Evolutionary conservation across 208 protist genomes (phyloP).

Genomic region (Leishmania lainsoni): DNA sequence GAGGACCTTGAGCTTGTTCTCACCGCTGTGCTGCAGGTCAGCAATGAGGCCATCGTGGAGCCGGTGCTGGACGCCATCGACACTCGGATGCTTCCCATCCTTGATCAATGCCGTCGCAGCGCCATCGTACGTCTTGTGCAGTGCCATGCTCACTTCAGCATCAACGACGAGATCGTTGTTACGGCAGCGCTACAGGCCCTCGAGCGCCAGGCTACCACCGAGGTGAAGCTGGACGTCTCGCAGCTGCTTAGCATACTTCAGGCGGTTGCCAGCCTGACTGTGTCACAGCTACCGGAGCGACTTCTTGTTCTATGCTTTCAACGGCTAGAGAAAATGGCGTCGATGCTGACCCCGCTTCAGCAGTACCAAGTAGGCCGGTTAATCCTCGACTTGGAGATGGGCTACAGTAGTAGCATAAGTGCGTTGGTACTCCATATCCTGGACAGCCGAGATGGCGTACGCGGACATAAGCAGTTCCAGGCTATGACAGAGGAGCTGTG

Average conservation of each 20-base stretch:
- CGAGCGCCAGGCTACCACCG: slow-evolving; percentile 54
- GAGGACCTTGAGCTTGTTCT: slow-evolving; percentile 86
- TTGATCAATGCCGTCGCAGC: slow-evolving; percentile 74
- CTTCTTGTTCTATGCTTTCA: slow-evolving; percentile 61
- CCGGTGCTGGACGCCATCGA: slow-evolving; percentile 74
- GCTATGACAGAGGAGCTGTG: slow-evolving; percentile 69
- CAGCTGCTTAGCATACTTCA: slow-evolving; percentile 75
- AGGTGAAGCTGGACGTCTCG: slow-evolving; percentile 55
- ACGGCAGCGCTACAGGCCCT: slow-evolving; percentile 39
- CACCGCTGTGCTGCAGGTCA: slow-evolving; percentile 47
- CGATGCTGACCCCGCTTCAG: slow-evolving; percentile 47
- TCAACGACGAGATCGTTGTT: slow-evolving; percentile 62
- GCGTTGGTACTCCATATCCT: slow-evolving; percentile 65
- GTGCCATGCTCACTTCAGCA: slow-evolving; percentile 63
- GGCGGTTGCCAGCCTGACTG: slow-evolving; percentile 43
- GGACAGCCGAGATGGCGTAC: slow-evolving; percentile 70
- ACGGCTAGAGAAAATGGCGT: slow-evolving; percentile 59
- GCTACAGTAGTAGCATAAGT: slow-evolving; percentile 66
- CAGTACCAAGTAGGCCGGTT: slow-evolving; percentile 61
- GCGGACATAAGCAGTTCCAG: slow-evolving; percentile 39
- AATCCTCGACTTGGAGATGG: slow-evolving; percentile 81
- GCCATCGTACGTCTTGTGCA: slow-evolving; percentile 81
- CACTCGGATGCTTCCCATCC: slow-evolving; percentile 54
- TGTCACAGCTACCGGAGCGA: slow-evolving; percentile 36
- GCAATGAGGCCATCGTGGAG: slow-evolving; percentile 46